A percentile compares a stretch with the other conserved stretches of the same genome.
phyloP scores from a whole-genome alignment of 192 early-diverging fungal species.

The Radiomyces spectabilis region DNA sequence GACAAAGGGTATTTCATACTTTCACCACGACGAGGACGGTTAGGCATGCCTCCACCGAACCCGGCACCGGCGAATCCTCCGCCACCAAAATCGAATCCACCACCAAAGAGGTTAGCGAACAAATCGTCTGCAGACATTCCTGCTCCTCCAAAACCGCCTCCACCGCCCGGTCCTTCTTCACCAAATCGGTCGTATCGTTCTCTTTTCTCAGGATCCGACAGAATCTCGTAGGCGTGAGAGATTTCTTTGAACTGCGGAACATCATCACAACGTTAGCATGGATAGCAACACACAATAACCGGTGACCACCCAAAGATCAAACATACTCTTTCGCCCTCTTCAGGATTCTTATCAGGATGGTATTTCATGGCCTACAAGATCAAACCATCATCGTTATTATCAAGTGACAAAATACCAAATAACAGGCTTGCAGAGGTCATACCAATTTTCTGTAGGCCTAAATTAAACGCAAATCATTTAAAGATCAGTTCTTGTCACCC shows the following conservation, averaged over 20 bases:
- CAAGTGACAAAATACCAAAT: background rate
- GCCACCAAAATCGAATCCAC: slow-evolving; percentile 35
- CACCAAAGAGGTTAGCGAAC: slow-evolving; percentile 80
- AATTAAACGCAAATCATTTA: background rate
- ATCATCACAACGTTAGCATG: slow-evolving; percentile 18
- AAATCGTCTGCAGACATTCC: slow-evolving; percentile 78
- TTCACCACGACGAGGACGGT: slow-evolving; percentile 36
- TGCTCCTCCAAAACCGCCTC: slow-evolving; percentile 43
- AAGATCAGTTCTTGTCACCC: background rate
- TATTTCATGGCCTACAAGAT: slow-evolving; percentile 49
- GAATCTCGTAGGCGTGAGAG: slow-evolving; percentile 80
- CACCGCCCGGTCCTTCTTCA: slow-evolving; percentile 76
- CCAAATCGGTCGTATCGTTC: slow-evolving; percentile 88
- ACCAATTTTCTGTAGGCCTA: slow-evolving; percentile 53
- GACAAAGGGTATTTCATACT: slow-evolving; percentile 66
- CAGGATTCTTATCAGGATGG: slow-evolving; percentile 81
- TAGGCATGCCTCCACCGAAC: slow-evolving; percentile 25
- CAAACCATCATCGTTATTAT: background rate
- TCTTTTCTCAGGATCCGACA: slow-evolving; percentile 74
- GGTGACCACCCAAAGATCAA: background rate
- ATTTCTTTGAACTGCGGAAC: slow-evolving; percentile 84
- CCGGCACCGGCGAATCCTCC: slow-evolving; percentile 22
- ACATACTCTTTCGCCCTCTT: slow-evolving; percentile 31
- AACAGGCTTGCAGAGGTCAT: background rate
- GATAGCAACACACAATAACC: slow-evolving; percentile 10